Base-by-base conservation (phyloP, 1,139 yeast species). In the Geotrichum phurueaensis region DNA sequence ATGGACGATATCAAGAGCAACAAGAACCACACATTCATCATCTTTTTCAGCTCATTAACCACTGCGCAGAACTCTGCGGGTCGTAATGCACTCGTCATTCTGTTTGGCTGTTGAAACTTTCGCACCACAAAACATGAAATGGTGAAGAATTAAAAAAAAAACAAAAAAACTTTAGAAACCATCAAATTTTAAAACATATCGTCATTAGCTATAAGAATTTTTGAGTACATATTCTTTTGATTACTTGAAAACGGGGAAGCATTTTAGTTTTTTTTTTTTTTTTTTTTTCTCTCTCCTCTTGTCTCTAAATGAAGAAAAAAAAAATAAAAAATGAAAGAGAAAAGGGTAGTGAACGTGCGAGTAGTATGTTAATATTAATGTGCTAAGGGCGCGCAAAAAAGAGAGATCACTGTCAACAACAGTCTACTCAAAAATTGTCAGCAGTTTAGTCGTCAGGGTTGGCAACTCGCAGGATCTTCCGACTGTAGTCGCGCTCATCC, bases 401-500 rank as follows among this genome's bases (percentile, higher is more conserved):
- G 18, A 18, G 20, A 39, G 18, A 39, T n/a, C 47, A 18, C 47
- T 18, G 18, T 39, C 20, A 39, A 39, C 47, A 39, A 39, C n/a
- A 10, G 15, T 33, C n/a, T 33, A 13, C 15, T 33, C 39, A 12
- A 39, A n/a, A 39, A 39, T 27, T 27, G 31, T 4, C 31, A 27
- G 9, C 31, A 27, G 36, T 25, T 51, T 79, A 80, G 56, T 72
- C 78, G 70, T 85, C 90, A 10, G 92, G 91, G 69, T 87, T 87
- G 53, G 91, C 87, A 29, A 87, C 92, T 64, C 86, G 84, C 60
- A 87, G 76, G 39, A 86, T 83, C 73, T 87, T 86, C 66, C 91
- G 79, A 56, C 87, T 81, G 73, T 87, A 87, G 71, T 87, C 94
- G 13, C 88, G 82, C 65, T 87, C 91, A 71, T 87, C 95, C 15